Conservation (phyloP, 2,329 filamentous ascomycete species). For the Apiospora kogelbergensis region DNA sequence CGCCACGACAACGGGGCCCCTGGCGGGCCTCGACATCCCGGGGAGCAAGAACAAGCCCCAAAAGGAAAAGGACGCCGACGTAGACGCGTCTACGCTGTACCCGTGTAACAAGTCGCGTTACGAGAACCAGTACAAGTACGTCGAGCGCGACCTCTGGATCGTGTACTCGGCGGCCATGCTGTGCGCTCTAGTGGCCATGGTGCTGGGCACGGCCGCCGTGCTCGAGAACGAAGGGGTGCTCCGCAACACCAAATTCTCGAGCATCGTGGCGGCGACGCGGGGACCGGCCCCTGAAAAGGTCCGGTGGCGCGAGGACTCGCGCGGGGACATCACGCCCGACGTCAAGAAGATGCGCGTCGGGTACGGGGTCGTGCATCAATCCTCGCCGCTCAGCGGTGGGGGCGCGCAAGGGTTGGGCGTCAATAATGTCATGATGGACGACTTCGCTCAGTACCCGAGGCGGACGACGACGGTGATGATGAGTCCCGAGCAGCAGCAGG, state of each 20-base stretch:
- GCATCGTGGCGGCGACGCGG: slow-evolving; percentile 41
- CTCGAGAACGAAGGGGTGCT: slow-evolving; percentile 35
- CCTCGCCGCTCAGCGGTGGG: not conserved
- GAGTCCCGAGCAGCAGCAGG: not conserved
- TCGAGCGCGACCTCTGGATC: slow-evolving; percentile 35
- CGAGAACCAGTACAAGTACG: slow-evolving; percentile 35
- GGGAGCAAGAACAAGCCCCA: not conserved
- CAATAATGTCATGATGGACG: not conserved
- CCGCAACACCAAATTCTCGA: slow-evolving; percentile 39
- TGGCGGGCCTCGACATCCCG: slow-evolving; percentile 9
- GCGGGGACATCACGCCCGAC: slow-evolving; percentile 19
- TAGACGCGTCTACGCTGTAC: slow-evolving; percentile 21
- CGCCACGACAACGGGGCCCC: slow-evolving; percentile 15
- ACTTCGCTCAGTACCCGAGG: not conserved
- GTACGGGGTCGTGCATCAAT: slow-evolving; percentile 24
- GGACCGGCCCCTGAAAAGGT: slow-evolving; percentile 39
- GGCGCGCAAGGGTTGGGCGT: slow-evolving; percentile 11
- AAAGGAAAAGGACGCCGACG: not conserved
- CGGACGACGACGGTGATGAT: not conserved
- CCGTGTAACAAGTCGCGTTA: slow-evolving; percentile 32
- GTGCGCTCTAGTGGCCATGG: slow-evolving; percentile 28
- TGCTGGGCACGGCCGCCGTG: slow-evolving; percentile 35
- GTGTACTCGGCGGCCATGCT: slow-evolving; percentile 34
- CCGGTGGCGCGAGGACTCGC: slow-evolving; percentile 23
- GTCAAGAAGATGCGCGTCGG: slow-evolving; percentile 26